Conservation (phyloP, 306 rosid species). For the Pueraria montana region DNA sequence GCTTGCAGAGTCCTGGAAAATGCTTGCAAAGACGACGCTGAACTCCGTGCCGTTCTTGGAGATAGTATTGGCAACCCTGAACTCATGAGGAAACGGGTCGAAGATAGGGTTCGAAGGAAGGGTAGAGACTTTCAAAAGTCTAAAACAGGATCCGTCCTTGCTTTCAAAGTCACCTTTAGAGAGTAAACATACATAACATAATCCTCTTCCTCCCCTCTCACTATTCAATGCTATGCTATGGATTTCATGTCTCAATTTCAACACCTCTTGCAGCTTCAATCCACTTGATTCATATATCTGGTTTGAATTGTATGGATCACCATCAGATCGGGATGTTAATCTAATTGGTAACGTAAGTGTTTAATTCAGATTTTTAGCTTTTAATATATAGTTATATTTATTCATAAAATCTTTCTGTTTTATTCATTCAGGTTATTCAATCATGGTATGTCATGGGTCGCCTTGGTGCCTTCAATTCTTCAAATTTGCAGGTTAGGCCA, state of each 20-base stretch:
- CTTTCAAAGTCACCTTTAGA: slow-evolving; percentile 97
- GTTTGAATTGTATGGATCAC: slow-evolving; percentile 89
- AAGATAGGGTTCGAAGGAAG: slow-evolving; percentile 83
- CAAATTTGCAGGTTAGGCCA: slow-evolving; percentile 81
- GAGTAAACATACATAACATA: slow-evolving; percentile 56
- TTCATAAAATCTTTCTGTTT: background rate
- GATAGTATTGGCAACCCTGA: slow-evolving; percentile 92
- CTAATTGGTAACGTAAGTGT: slow-evolving; percentile 84
- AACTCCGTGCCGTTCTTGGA: slow-evolving; percentile 87
- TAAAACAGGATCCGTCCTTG: slow-evolving; percentile 84
- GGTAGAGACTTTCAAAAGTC: slow-evolving; percentile 84
- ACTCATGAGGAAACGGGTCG: slow-evolving; percentile 84
- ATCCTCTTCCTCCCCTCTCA: background rate
- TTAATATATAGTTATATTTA: background rate
- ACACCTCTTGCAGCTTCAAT: slow-evolving; percentile 82
- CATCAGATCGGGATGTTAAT: slow-evolving; percentile 80
- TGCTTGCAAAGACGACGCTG: slow-evolving; percentile 84
- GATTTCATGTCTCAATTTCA: background rate
- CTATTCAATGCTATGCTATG: background rate
- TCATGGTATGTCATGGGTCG: slow-evolving; percentile 99
- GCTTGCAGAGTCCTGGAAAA: slow-evolving; percentile 72
- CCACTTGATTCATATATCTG: slow-evolving; percentile 88
- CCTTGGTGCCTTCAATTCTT: slow-evolving; percentile 89
- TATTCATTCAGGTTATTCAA: slow-evolving; percentile 77
- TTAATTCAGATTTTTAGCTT: slow-evolving; percentile 23